Evolutionary conservation across 371 early-diverging fungal species (phyloP).

Genomic region (Zancudomyces culisetae): DNA sequence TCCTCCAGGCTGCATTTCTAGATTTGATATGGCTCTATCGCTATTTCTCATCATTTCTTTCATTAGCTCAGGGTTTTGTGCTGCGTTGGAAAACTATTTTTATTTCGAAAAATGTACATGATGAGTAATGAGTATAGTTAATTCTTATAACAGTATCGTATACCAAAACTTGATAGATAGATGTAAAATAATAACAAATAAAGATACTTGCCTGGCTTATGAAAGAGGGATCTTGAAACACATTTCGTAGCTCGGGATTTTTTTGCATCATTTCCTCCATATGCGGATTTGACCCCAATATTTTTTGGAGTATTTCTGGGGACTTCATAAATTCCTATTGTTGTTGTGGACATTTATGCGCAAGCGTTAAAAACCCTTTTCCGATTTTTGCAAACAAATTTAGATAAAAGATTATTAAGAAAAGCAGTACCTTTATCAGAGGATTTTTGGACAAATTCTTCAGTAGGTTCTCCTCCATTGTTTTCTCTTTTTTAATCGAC

Average conservation of each 20-base stretch:
- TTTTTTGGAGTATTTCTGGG: background rate
- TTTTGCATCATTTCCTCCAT: constrained; percentile 50
- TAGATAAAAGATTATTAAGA: background rate
- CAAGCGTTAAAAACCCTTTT: too few relatives aligned
- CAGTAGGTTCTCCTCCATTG: background rate
- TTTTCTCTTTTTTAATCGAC: background rate
- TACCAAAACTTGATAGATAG: too few relatives aligned
- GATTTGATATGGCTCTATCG: constrained; percentile 67
- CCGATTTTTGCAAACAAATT: too few relatives aligned
- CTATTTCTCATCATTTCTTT: constrained; percentile 64
- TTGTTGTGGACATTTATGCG: background rate
- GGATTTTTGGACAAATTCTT: constrained; percentile 2
- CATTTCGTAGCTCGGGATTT: constrained; percentile 59
- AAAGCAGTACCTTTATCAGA: background rate
- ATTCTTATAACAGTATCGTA: too few relatives aligned
- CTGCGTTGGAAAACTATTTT: constrained; percentile 5
- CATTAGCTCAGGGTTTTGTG: constrained; percentile 59
- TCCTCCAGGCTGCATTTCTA: constrained; percentile 69
- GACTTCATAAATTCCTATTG: constrained; percentile 18
- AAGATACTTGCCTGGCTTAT: constrained; percentile 37
- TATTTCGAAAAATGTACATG: too few relatives aligned
- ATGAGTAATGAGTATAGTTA: too few relatives aligned
- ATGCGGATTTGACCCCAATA: constrained; percentile 30
- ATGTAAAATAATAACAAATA: background rate
- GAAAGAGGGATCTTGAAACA: constrained; percentile 55